phyloP scores from a whole-genome alignment of 768 basidiomycete genomes.

The Pleurotus platypus region DNA sequence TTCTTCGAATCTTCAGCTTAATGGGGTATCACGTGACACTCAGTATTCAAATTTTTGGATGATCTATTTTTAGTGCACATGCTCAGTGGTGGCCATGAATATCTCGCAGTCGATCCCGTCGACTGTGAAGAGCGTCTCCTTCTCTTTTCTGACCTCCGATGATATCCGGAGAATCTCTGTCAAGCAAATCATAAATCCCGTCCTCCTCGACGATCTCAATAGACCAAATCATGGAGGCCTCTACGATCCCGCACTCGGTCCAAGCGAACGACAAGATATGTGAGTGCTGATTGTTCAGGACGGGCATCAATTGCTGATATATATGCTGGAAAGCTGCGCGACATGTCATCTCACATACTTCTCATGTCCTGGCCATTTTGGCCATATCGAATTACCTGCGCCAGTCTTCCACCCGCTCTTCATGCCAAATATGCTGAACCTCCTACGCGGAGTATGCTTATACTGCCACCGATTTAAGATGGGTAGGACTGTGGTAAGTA shows the following conservation, averaged over 20 bases:
- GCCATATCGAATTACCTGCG: constrained; percentile 93
- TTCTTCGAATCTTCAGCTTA: background rate
- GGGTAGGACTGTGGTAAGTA: constrained; percentile 61
- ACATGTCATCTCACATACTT: constrained; percentile 93
- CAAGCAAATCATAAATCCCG: constrained; percentile 92
- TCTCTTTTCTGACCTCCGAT: constrained; percentile 85
- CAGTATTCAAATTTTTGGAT: background rate
- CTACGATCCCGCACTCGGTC: constrained; percentile 94
- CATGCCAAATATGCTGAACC: constrained; percentile 84
- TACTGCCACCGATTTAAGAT: constrained; percentile 94
- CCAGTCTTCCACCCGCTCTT: constrained; percentile 97
- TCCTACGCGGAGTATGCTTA: constrained; percentile 85
- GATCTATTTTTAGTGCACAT: background rate
- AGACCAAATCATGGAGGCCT: constrained; percentile 88
- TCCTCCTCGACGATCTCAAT: constrained; percentile 91
- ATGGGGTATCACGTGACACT: background rate
- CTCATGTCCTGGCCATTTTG: constrained; percentile 96
- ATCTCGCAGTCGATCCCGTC: constrained; percentile 88
- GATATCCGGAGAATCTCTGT: constrained; percentile 95
- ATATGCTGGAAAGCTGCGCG: constrained; percentile 60
- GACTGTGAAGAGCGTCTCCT: constrained; percentile 79
- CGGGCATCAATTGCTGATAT: background rate
- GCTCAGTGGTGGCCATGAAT: constrained; percentile 57
- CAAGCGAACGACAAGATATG: constrained; percentile 87
- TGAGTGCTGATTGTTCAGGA: constrained; percentile 33